Conservation (phyloP, 352 stramenopile species). For the Phytophthora fragariaefolia region DNA sequence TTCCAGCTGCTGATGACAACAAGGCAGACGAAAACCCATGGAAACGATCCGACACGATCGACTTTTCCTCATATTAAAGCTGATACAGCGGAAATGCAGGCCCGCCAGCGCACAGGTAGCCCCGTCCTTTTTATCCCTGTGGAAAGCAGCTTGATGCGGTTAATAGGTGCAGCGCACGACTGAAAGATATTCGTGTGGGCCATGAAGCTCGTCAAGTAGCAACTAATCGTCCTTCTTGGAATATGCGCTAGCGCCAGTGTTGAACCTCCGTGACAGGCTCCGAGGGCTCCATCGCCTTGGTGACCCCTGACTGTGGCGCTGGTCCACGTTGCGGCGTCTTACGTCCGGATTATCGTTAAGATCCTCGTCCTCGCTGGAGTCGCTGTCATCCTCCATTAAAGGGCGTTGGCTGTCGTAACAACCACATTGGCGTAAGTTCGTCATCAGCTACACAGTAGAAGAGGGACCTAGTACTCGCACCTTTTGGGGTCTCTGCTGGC, state of each 20-base stretch:
- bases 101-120: slow-evolving; percentile 5
- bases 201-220: not conserved
- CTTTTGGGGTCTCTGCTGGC: slow-evolving; percentile 67
- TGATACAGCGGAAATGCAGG: slow-evolving; percentile 27
- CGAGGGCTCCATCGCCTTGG: slow-evolving; percentile 30
- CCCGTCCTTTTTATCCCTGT: slow-evolving; percentile 5
- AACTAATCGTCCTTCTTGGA: slow-evolving; percentile 75
- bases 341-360: slow-evolving; percentile 41
- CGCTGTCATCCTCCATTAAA: slow-evolving; percentile 72
- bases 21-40: slow-evolving; percentile 45
- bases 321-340: slow-evolving; percentile 51
- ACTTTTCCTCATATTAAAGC: slow-evolving; percentile 70
- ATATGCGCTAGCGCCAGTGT: slow-evolving; percentile 20
- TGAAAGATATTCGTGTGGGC: slow-evolving; percentile 2
- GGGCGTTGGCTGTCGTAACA: slow-evolving; percentile 59
- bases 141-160: not conserved
- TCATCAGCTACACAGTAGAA: not conserved
- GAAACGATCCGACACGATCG: slow-evolving; percentile 74
- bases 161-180: not conserved
- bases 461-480: slow-evolving; percentile 26
- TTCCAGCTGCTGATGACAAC: slow-evolving; percentile 13
- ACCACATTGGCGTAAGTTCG: slow-evolving; percentile 12
- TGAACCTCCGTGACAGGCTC: slow-evolving; percentile 34
- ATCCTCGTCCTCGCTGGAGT: slow-evolving; percentile 81
- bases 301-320: slow-evolving; percentile 30